Base-by-base conservation (phyloP, 1,139 yeast genomes). In the Scheffersomyces titani region DNA sequence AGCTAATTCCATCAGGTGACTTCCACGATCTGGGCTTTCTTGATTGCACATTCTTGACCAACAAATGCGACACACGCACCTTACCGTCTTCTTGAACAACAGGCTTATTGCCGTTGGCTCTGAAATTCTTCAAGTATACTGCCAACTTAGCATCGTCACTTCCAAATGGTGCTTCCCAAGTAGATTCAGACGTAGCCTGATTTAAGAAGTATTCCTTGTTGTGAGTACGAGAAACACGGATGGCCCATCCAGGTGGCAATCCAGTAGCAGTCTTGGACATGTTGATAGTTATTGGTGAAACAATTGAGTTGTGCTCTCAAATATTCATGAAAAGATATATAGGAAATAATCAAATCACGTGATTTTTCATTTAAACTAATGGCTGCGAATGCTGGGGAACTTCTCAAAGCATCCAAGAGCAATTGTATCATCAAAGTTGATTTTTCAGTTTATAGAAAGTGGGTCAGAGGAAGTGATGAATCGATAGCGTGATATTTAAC, bases 21-120 rank as follows among this genome's bases (percentile, higher is more conserved):
- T 92, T 90, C 96, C 98, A 96, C 13, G 97, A 90, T 45, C 92
- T 85, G 13, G 99, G 99, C 64, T 97, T 85, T 63, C 99, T 84
- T 16, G 94, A 87, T 57, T 86, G 94, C 55, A 74, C 79, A 72
- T 93, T 97, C 72, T 94, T 94, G 62, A 94, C 81, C 57, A 94
- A 78, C 55, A 94, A 76, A 70, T 94, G 99, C 51, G 81, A 71
- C 3, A 74, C 81, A 56, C 82, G 71, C 47, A 80, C 73, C 60
- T 78, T 79, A 19, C 82, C 81, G 59, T 79, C 81, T 51, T 65
- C 66, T 30, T 67, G 87, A 67, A 64, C 88, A 81, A 69, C 91
- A 75, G 70, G 96, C 83, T 74, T 89, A 81, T 67, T 84, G 69
- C 68, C 90, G 83, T 72, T 85, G 67, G 63, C 72, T 71, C 64